A percentile compares a stretch with the other conserved stretches of the same genome.
Evolutionary conservation across 1,284 basidiomycete species (phyloP).

Genomic region (Ganoderma leucocontextum): DNA sequence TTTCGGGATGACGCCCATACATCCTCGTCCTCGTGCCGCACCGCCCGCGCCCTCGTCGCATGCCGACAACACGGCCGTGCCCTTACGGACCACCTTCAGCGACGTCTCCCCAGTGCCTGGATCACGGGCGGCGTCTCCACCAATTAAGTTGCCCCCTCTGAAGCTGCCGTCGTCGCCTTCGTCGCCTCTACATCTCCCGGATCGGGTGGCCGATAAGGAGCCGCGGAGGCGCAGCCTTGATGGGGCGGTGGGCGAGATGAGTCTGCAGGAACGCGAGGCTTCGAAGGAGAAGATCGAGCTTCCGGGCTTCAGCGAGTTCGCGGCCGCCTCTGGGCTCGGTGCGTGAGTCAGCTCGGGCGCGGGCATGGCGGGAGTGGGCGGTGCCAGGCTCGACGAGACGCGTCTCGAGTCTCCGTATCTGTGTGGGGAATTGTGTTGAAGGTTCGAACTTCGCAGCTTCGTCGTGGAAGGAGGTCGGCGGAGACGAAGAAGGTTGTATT

Average conservation of each 20-base stretch:
- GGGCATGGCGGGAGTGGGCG: background rate
- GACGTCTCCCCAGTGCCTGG: slow-evolving; percentile 54
- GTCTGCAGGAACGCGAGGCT: slow-evolving; percentile 30
- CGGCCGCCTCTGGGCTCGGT: slow-evolving; percentile 53
- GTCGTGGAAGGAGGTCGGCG: background rate
- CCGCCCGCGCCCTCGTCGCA: slow-evolving; percentile 41
- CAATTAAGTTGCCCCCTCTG: slow-evolving; percentile 74
- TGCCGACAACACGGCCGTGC: slow-evolving; percentile 46
- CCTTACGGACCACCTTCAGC: slow-evolving; percentile 38
- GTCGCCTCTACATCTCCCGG: slow-evolving; percentile 36
- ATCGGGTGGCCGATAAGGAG: slow-evolving; percentile 23
- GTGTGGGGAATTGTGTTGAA: slow-evolving; percentile 1
- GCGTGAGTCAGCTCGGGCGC: slow-evolving; percentile 14
- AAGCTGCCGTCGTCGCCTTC: slow-evolving; percentile 50
- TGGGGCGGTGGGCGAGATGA: slow-evolving; percentile 34
- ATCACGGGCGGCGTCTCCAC: slow-evolving; percentile 69
- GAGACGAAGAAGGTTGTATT: background rate
- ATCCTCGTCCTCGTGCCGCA: slow-evolving; percentile 46
- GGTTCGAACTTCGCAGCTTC: slow-evolving; percentile 3
- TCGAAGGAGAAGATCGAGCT: slow-evolving; percentile 48
- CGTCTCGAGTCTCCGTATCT: slow-evolving; percentile 1
- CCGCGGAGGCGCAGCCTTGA: slow-evolving; percentile 34
- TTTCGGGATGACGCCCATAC: slow-evolving; percentile 91
- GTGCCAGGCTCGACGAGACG: slow-evolving; percentile 7
- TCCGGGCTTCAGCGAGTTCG: slow-evolving; percentile 69